A percentile compares a stretch with the other conserved stretches of the same genome.
phyloP scores from a whole-genome alignment of 2,329 filamentous ascomycete genomes.

The Cadophora gregata region DNA sequence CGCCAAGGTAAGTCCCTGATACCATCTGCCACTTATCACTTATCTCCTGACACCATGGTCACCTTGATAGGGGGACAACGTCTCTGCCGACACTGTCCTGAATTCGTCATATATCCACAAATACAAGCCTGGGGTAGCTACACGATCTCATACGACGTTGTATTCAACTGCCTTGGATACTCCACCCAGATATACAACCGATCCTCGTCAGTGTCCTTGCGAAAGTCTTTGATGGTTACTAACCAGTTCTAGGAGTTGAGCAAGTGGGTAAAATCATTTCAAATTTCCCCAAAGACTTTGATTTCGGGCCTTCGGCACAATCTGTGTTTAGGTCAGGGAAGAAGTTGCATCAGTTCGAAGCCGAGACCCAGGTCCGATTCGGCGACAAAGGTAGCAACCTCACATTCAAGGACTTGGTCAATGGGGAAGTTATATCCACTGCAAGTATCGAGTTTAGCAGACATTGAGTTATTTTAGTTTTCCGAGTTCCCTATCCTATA shows the following conservation, averaged over 20 bases:
- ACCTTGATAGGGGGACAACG: too few relatives aligned
- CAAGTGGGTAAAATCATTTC: not conserved
- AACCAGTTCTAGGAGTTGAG: not conserved
- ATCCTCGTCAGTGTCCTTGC: not conserved
- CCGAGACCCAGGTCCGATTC: not conserved
- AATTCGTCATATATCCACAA: too few relatives aligned
- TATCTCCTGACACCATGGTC: not conserved
- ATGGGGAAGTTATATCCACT: slow-evolving; percentile 27
- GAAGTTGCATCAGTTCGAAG: not conserved
- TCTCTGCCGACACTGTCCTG: too few relatives aligned
- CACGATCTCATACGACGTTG: too few relatives aligned
- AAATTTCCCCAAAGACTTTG: not conserved
- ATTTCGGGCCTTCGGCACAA: not conserved
- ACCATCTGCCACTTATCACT: not conserved
- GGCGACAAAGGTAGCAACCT: not conserved
- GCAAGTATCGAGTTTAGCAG: slow-evolving; percentile 25
- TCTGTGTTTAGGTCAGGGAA: not conserved
- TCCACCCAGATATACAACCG: not conserved
- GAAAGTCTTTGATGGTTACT: not conserved
- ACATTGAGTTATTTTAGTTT: not conserved
- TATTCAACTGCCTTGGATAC: too few relatives aligned
- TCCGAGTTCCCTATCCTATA: not conserved
- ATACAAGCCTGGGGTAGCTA: too few relatives aligned
- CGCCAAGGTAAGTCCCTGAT: not conserved
- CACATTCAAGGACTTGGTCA: not conserved